Conservation (phyloP, 306 rosid genomes). For the Comarum palustre region DNA sequence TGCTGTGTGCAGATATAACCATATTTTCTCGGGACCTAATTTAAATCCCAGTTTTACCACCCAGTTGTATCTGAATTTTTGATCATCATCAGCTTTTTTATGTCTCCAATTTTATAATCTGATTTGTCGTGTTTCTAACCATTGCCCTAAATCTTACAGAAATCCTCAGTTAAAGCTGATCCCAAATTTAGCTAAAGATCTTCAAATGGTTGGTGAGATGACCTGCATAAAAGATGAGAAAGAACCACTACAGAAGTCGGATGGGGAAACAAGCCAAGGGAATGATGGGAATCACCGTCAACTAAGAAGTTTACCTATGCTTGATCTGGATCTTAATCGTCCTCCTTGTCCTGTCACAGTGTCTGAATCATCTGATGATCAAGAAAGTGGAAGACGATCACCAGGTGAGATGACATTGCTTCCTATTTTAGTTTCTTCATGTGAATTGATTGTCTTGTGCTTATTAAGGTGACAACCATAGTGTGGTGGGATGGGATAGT, state of each 20-base stretch:
- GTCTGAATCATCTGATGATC: slow-evolving; percentile 41
- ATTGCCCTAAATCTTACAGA: slow-evolving; percentile 28
- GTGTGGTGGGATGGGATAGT: neutral
- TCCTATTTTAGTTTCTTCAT: neutral
- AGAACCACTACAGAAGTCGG: slow-evolving; percentile 24
- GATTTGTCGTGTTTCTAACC: neutral
- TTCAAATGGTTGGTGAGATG: slow-evolving; percentile 38
- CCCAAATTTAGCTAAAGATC: slow-evolving; percentile 57
- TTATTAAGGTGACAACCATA: neutral
- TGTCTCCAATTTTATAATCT: slow-evolving; percentile 1
- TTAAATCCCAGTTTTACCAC: neutral
- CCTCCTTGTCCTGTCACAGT: slow-evolving; percentile 50
- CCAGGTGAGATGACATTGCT: slow-evolving; percentile 50
- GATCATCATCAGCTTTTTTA: neutral
- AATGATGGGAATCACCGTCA: slow-evolving; percentile 28
- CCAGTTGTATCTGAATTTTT: neutral
- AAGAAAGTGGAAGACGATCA: slow-evolving; percentile 34
- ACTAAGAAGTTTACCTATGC: slow-evolving; percentile 30
- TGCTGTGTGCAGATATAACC: neutral
- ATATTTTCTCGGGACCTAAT: neutral
- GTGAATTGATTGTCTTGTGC: neutral
- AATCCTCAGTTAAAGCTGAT: slow-evolving; percentile 56
- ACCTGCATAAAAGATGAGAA: slow-evolving; percentile 22
- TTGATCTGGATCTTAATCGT: slow-evolving; percentile 71
- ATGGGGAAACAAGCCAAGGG: slow-evolving; percentile 27